These are phyloP conservation scores for Venturia effusa DNA, from an alignment of 2,329 filamentous ascomycete species.

Conservation along the genomic window DNA sequence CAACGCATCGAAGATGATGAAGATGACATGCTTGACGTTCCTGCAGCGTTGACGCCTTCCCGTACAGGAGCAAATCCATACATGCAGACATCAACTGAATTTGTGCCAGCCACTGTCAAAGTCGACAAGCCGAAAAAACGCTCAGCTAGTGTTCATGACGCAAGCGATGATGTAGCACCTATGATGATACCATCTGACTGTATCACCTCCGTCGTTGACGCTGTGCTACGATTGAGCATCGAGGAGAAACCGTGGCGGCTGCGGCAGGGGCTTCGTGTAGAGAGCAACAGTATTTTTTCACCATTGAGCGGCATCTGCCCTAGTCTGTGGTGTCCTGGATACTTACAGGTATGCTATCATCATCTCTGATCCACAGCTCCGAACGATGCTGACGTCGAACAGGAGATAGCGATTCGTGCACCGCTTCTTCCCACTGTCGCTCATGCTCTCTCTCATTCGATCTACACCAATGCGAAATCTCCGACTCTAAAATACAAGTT, in stretches of 20 bases:
- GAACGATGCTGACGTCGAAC: slow-evolving; percentile 1
- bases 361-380: background rate
- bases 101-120: background rate
- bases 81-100: no score
- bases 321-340: slow-evolving; percentile 28
- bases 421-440: slow-evolving; percentile 14
- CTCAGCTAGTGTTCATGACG: background rate
- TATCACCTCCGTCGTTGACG: slow-evolving; percentile 22
- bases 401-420: slow-evolving; percentile 14
- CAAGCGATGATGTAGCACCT: background rate
- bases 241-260: slow-evolving; percentile 18
- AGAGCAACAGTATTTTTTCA: slow-evolving; percentile 23
- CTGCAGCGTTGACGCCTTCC: background rate
- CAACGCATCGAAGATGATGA: background rate
- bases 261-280: slow-evolving; percentile 14
- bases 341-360: slow-evolving; percentile 19
- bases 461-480: slow-evolving; percentile 13
- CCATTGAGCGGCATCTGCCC: slow-evolving; percentile 29
- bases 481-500: slow-evolving; percentile 13
- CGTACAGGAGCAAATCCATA: background rate
- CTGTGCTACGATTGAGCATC: slow-evolving; percentile 26
- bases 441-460: slow-evolving; percentile 14
- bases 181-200: background rate
- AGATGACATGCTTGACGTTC: background rate
- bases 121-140: background rate